Base-by-base conservation (phyloP, 495 filamentous ascomycete genomes). In the Rostrohypoxylon terebratum region DNA sequence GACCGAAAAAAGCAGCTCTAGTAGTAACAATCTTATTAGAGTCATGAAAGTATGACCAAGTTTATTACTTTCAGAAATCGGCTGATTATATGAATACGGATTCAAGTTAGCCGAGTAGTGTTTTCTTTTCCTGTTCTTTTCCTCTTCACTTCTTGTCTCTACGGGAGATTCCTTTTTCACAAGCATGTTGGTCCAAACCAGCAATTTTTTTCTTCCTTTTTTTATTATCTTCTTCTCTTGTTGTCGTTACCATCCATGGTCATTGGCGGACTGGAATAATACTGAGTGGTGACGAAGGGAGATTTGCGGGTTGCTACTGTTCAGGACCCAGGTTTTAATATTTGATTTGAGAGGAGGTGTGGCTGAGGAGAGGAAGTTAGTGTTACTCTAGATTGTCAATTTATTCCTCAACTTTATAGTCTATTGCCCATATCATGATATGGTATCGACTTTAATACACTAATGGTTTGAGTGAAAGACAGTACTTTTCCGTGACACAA, bases 1-100 rank as follows among this genome's bases (percentile, higher is more conserved):
- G 20, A 42, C 13, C 14, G 16, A 51, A 36, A 54, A 57, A 18
- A 59, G n/a, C 61, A 68, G 51, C 59, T 61, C 60, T 68, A 65
- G 61, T 47, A 54, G 16, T 51, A 69, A 21, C 9, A 31, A 63
- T 66, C 59, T 69, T 60, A 42, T 63, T 71, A 72, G 55, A 48
- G 36, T 45, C 60, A 72, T 68, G 61, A 66, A 51, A 53, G 66
- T 68, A 77, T 68, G 68, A 60, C 51, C 76, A 78, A 36, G 28
- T 72, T 73, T 48, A 76, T 78, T 48, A 62, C 64, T 78, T 76
- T 64, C 14, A 68, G 58, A 59, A 73, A 74, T 72, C 65, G 61
- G 65, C 70, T 48, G 51, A 74, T 68, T 25, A 63, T 38, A 64
- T 34, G 14, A 21, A 23, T 57, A 58, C 55, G 33, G 54, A 57